Conservation (phyloP, 208 protist genomes). For the Acanthamoeba triangularis region DNA sequence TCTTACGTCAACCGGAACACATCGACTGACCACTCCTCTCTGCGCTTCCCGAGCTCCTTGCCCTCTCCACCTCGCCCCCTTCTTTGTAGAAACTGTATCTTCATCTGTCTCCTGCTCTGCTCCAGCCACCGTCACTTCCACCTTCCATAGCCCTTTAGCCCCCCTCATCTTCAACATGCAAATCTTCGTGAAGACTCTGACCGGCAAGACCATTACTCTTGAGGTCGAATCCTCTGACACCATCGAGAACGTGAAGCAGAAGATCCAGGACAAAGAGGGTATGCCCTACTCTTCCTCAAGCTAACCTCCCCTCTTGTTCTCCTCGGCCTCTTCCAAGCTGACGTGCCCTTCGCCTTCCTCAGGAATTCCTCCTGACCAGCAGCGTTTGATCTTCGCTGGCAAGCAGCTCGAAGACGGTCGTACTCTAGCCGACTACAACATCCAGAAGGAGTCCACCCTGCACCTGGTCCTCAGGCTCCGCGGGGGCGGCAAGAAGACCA, state of each 20-base stretch:
- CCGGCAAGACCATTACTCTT: constrained; percentile 78
- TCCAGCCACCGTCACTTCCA: too few relatives aligned
- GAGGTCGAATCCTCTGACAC: constrained; percentile 90
- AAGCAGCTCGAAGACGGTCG: constrained; percentile 96
- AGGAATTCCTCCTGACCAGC: constrained; percentile 95
- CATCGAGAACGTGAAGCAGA: constrained; percentile 98
- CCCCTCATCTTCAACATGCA: constrained; percentile 81
- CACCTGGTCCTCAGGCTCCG: constrained; percentile 76
- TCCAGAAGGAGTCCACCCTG: constrained; percentile 89
- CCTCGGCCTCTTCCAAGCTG: neutral
- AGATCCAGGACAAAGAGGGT: constrained; percentile 99
- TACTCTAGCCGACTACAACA: constrained; percentile 93
- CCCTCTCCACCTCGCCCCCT: too few relatives aligned
- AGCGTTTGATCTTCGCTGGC: constrained; percentile 96
- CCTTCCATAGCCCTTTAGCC: neutral
- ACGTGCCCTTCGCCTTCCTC: neutral
- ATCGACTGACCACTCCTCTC: neutral
- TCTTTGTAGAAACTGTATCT: neutral
- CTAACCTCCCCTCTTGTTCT: neutral
- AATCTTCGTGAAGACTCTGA: constrained; percentile 82
- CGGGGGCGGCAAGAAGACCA: constrained; percentile 27
- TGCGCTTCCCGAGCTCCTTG: too few relatives aligned
- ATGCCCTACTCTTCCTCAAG: neutral
- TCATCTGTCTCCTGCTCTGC: neutral
- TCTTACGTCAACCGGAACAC: neutral